Percentiles rank a stretch among this genome's conserved stretches.
These are phyloP conservation scores for Clarkia xantiana DNA, from an alignment of 345 rosid genomes.

Conservation along the genomic window DNA sequence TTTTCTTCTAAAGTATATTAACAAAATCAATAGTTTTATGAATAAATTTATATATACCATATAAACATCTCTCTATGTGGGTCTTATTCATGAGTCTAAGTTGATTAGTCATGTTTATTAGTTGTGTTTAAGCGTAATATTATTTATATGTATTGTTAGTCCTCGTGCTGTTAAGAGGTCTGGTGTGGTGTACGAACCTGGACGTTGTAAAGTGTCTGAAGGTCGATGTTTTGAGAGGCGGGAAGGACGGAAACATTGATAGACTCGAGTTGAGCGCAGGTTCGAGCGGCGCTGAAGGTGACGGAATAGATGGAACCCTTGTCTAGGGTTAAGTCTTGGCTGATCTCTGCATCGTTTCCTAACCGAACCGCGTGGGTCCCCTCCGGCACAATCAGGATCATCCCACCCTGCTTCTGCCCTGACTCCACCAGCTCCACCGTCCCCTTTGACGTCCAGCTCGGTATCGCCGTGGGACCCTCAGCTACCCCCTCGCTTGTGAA, in stretches of 20 bases:
- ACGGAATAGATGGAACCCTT: constrained; percentile 71
- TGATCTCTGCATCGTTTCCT: constrained; percentile 90
- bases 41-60: no score
- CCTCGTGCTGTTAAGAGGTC: no score
- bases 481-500: constrained; percentile 44
- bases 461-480: constrained; percentile 39
- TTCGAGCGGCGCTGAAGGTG: constrained; percentile 94
- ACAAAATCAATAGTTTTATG: no score
- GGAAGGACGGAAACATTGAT: constrained; percentile 75
- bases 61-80: no score
- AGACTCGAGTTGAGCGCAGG: constrained; percentile 92
- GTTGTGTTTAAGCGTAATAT: no score
- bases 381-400: constrained; percentile 87
- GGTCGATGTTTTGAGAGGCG: constrained; percentile 66
- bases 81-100: no score
- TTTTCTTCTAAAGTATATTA: no score
- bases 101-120: no score
- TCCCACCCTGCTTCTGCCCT: constrained; percentile 89
- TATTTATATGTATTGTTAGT: no score
- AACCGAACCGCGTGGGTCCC: constrained; percentile 73
- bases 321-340: constrained; percentile 76
- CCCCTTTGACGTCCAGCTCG: constrained; percentile 61
- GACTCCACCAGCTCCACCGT: constrained; percentile 71
- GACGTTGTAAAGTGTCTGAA: constrained; percentile 83
- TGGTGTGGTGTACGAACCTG: constrained; percentile 22